A percentile compares a stretch with the other conserved stretches of the same genome.
These are phyloP conservation scores for Pilobolus umbonatus DNA, from an alignment of 192 early-diverging fungal genomes.

Conservation along the genomic window DNA sequence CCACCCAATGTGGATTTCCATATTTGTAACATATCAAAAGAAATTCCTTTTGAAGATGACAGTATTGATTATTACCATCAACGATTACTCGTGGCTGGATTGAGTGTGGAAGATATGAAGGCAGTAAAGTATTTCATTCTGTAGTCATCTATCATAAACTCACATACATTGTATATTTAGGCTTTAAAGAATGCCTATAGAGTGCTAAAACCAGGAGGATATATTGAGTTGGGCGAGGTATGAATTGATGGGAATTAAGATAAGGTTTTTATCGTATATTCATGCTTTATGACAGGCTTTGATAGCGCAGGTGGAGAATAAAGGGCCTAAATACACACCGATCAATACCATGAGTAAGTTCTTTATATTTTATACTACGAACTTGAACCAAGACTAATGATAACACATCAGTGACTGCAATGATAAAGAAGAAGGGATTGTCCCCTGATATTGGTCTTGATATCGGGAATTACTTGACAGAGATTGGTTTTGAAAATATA, in stretches of 20 bases:
- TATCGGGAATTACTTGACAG: neutral
- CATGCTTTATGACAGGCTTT: neutral
- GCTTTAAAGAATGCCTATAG: constrained; percentile 20
- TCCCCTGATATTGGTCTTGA: neutral
- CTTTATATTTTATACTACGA: neutral
- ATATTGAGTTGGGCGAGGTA: constrained; percentile 24
- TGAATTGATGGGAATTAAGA: neutral
- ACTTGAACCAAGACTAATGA: neutral
- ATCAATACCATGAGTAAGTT: too few relatives aligned
- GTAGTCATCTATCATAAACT: neutral
- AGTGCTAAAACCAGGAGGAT: constrained; percentile 31
- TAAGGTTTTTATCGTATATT: neutral
- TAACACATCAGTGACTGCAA: neutral
- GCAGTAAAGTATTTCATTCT: neutral
- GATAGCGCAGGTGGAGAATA: neutral
- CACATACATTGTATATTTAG: neutral
- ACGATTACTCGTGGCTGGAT: constrained; percentile 10
- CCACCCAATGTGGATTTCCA: constrained; percentile 19
- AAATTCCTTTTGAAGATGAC: constrained; percentile 29
- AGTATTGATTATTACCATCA: constrained; percentile 33
- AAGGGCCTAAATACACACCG: too few relatives aligned
- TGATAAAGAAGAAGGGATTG: neutral
- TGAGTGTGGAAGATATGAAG: too few relatives aligned
- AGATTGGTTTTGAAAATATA: neutral
- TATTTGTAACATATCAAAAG: constrained; percentile 12